phyloP scores from a whole-genome alignment of 768 basidiomycete genomes.

The Amanita phalloides region DNA sequence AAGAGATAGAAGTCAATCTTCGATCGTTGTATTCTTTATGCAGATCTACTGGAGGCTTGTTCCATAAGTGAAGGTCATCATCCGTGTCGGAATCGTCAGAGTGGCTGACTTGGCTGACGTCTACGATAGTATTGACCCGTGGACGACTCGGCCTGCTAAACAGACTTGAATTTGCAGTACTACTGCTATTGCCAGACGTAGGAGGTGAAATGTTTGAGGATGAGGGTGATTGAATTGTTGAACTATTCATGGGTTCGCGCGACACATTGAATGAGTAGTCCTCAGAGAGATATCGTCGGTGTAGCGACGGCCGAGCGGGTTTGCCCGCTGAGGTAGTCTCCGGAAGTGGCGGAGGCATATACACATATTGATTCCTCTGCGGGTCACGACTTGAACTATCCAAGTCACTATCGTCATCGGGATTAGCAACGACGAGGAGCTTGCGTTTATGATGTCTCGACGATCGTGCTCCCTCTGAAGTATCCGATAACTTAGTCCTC shows the following conservation, averaged over 20 bases:
- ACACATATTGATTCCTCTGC: slow-evolving; percentile 10
- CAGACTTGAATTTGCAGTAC: neutral
- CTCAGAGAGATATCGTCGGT: neutral
- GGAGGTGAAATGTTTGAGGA: neutral
- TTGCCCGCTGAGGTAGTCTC: neutral
- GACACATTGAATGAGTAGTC: neutral
- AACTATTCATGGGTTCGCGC: neutral
- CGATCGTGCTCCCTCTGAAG: slow-evolving; percentile 7
- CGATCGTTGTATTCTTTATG: neutral
- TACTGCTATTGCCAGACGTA: neutral
- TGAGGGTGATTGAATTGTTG: neutral
- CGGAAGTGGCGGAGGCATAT: slow-evolving; percentile 21
- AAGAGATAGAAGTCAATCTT: neutral
- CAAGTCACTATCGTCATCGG: slow-evolving; percentile 1
- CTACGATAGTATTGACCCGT: slow-evolving; percentile 5
- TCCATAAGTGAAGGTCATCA: slow-evolving; percentile 16
- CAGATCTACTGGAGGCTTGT: slow-evolving; percentile 19
- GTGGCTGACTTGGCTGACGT: neutral
- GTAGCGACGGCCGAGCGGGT: neutral
- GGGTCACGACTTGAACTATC: neutral
- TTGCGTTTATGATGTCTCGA: slow-evolving; percentile 5
- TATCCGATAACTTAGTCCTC: slow-evolving; percentile 8
- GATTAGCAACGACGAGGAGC: slow-evolving; percentile 11
- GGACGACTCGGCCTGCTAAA: neutral
- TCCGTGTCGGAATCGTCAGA: slow-evolving; percentile 12